Conservation (phyloP, 345 rosid genomes). For the Citrus medica region DNA sequence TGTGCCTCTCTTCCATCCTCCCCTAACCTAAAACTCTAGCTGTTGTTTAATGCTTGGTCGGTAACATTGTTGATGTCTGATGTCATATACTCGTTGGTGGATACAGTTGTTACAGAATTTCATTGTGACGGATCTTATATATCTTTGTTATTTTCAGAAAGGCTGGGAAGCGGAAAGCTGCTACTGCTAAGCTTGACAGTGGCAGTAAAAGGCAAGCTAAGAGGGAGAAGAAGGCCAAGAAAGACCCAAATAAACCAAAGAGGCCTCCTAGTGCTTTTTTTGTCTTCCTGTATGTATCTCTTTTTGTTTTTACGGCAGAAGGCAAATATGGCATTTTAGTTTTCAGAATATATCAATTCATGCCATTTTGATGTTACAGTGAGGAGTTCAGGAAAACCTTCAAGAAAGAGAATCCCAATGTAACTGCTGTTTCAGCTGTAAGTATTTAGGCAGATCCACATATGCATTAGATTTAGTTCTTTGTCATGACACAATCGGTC, state of each 20-base stretch:
- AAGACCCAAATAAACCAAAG: constrained; percentile 79
- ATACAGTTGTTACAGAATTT: constrained; percentile 5
- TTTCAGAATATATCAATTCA: neutral
- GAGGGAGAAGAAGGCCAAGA: constrained; percentile 52
- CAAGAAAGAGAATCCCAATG: constrained; percentile 67
- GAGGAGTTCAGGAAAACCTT: constrained; percentile 64
- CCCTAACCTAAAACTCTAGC: neutral
- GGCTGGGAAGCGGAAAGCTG: constrained; percentile 68
- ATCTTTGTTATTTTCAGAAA: constrained; percentile 49
- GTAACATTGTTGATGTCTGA: constrained; percentile 16
- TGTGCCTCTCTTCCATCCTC: neutral
- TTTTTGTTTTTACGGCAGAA: neutral
- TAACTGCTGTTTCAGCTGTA: constrained; percentile 77
- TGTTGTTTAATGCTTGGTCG: neutral
- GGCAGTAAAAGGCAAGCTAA: constrained; percentile 32
- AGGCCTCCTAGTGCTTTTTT: constrained; percentile 85
- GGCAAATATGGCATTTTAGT: neutral
- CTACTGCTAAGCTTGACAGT: constrained; percentile 24
- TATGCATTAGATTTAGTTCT: neutral
- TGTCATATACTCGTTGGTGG: constrained; percentile 7
- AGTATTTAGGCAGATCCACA: constrained; percentile 16
- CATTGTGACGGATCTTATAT: constrained; percentile 9
- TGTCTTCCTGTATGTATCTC: constrained; percentile 63
- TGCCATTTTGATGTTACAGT: constrained; percentile 25
- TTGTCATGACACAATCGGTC: neutral